Evolutionary conservation across 2,329 filamentous ascomycete species (phyloP).

Genomic region (Colletotrichum sp.): DNA sequence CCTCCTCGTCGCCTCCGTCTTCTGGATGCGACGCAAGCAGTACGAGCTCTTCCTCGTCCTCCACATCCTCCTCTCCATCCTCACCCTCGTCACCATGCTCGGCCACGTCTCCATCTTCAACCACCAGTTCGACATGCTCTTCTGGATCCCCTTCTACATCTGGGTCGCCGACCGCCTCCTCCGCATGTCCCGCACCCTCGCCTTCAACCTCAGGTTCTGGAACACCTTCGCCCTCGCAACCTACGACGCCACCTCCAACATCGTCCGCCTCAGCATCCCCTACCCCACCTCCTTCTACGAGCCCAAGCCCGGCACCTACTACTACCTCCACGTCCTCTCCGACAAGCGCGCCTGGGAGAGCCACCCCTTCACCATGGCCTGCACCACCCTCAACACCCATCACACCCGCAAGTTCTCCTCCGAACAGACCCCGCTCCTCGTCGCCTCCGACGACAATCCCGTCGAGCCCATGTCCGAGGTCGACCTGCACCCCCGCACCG

Average conservation of each 20-base stretch:
- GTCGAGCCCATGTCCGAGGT: constrained; percentile 9
- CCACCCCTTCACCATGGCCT: constrained; percentile 54
- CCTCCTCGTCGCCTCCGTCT: constrained; percentile 51
- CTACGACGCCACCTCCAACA: constrained; percentile 43
- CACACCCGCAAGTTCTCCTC: constrained; percentile 24
- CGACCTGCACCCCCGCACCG: background rate
- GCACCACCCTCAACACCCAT: constrained; percentile 15
- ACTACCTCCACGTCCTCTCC: constrained; percentile 49
- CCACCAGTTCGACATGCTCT: constrained; percentile 51
- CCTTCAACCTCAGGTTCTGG: constrained; percentile 44
- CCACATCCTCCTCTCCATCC: constrained; percentile 57
- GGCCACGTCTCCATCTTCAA: constrained; percentile 59
- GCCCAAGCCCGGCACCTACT: constrained; percentile 46
- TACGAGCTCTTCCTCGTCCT: constrained; percentile 57
- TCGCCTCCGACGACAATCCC: background rate
- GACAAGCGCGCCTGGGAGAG: constrained; percentile 50
- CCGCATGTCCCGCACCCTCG: constrained; percentile 45
- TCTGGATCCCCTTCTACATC: constrained; percentile 53
- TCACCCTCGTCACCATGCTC: constrained; percentile 55
- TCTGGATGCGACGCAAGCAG: constrained; percentile 54
- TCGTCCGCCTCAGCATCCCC: constrained; percentile 45
- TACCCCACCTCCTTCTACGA: constrained; percentile 35
- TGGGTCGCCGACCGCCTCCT: constrained; percentile 56
- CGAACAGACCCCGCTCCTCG: constrained; percentile 39
- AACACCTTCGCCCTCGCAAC: constrained; percentile 35